phyloP scores from a whole-genome alignment of 495 filamentous ascomycete genomes.

The Xylona heveae region DNA sequence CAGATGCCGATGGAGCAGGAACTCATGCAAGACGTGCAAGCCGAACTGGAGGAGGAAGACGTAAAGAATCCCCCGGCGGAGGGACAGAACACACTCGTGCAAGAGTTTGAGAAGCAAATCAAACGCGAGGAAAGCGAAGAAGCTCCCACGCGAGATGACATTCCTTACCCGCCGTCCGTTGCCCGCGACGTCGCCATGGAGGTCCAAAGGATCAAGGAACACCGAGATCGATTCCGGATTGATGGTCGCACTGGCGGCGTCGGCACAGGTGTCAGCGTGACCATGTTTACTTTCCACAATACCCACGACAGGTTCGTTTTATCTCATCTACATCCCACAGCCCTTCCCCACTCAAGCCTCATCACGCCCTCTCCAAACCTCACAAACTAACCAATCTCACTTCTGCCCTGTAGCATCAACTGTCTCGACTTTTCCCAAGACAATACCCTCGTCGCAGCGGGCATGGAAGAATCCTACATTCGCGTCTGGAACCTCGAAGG shows the following conservation, averaged over 20 bases:
- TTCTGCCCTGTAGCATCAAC: slow-evolving; percentile 57
- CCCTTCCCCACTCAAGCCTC: not conserved
- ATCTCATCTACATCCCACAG: no score
- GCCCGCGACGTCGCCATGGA: slow-evolving; percentile 83
- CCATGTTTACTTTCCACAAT: slow-evolving; percentile 97
- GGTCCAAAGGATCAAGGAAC: slow-evolving; percentile 83
- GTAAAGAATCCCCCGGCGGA: slow-evolving; percentile 18
- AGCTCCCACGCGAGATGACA: slow-evolving; percentile 46
- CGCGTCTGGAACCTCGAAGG: slow-evolving; percentile 81
- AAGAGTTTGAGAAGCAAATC: slow-evolving; percentile 65
- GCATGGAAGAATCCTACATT: slow-evolving; percentile 84
- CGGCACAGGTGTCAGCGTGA: slow-evolving; percentile 60
- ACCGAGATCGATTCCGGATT: slow-evolving; percentile 73
- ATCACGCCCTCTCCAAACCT: no score
- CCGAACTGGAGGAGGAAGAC: slow-evolving; percentile 20
- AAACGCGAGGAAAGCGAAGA: slow-evolving; percentile 83
- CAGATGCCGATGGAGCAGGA: slow-evolving; percentile 60
- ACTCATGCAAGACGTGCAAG: slow-evolving; percentile 58
- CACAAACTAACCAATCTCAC: no score
- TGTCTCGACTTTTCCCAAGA: slow-evolving; percentile 91
- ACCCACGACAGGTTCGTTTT: slow-evolving; percentile 58
- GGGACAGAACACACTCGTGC: slow-evolving; percentile 41
- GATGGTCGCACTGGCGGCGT: slow-evolving; percentile 59
- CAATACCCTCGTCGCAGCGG: slow-evolving; percentile 59
- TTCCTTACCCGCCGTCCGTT: slow-evolving; percentile 69